Conservation (phyloP, 352 stramenopile species). For the Phytophthora podocarpi region DNA sequence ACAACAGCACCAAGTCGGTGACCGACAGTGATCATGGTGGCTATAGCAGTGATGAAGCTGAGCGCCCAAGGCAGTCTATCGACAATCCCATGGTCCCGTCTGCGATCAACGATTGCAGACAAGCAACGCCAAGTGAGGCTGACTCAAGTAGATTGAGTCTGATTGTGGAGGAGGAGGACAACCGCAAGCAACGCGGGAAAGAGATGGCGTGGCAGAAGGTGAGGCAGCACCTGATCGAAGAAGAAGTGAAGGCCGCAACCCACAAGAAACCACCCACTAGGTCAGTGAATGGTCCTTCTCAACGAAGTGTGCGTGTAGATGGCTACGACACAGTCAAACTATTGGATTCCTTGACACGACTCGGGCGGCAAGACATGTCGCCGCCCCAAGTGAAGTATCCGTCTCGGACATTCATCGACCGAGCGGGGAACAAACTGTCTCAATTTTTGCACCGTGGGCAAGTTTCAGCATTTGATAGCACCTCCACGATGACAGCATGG, state of each 20-base stretch:
- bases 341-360: conserved; percentile 37
- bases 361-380: not conserved
- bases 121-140: no score
- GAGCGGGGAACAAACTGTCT: conserved; percentile 3
- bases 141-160: no score
- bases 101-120: no score
- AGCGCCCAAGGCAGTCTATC: no score
- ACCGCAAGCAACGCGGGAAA: conserved; percentile 7
- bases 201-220: conserved; percentile 43
- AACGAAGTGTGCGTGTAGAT: conserved; percentile 23
- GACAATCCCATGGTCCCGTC: conserved; percentile 55
- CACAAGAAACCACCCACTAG: conserved; percentile 2
- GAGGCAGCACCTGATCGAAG: conserved; percentile 28
- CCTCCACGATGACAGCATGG: no score
- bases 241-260: conserved; percentile 33
- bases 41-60: no score
- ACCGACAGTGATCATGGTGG: no score
- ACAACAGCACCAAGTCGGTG: no score
- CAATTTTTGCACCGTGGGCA: conserved; percentile 1
- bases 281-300: not conserved
- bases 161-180: not conserved
- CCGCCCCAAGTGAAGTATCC: not conserved
- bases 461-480: not conserved
- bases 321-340: conserved; percentile 35
- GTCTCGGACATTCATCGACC: not conserved